Evolutionary conservation across 1,139 yeast species (phyloP).

Genomic region (Pichia norvegensis): DNA sequence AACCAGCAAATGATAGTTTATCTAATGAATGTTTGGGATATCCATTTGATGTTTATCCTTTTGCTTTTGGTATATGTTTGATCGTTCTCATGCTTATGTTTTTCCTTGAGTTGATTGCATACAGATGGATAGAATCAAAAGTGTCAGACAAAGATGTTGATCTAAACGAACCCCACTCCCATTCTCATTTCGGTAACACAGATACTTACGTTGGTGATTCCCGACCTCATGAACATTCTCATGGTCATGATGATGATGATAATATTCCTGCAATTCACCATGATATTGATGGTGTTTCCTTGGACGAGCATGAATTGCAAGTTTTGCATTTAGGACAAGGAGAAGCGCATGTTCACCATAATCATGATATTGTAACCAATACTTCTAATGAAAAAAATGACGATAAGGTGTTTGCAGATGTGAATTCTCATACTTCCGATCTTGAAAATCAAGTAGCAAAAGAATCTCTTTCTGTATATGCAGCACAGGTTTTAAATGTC

Average conservation of each 20-base stretch:
- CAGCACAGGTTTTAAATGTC: conserved; percentile 40
- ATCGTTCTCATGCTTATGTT: conserved; percentile 46
- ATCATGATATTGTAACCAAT: background rate
- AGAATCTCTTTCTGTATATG: conserved; percentile 25
- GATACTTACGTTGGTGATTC: conserved; percentile 8
- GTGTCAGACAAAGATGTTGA: conserved; percentile 19
- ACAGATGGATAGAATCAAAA: conserved; percentile 40
- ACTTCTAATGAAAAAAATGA: conserved; percentile 22
- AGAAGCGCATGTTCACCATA: background rate
- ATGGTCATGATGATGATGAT: background rate
- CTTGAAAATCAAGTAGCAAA: conserved; percentile 8
- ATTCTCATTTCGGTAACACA: conserved; percentile 45
- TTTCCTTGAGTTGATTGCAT: conserved; percentile 49
- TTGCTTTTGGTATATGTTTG: conserved; percentile 59
- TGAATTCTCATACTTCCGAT: background rate
- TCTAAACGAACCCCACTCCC: conserved; percentile 30
- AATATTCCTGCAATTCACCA: background rate
- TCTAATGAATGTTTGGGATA: conserved; percentile 47
- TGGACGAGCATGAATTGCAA: background rate
- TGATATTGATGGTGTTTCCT: background rate
- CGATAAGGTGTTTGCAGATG: conserved; percentile 25
- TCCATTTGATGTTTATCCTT: conserved; percentile 48
- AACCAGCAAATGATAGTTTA: conserved; percentile 61
- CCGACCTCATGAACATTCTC: background rate
- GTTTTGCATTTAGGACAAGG: background rate